phyloP scores from a whole-genome alignment of 768 basidiomycete genomes.

The Trametes villosa region DNA sequence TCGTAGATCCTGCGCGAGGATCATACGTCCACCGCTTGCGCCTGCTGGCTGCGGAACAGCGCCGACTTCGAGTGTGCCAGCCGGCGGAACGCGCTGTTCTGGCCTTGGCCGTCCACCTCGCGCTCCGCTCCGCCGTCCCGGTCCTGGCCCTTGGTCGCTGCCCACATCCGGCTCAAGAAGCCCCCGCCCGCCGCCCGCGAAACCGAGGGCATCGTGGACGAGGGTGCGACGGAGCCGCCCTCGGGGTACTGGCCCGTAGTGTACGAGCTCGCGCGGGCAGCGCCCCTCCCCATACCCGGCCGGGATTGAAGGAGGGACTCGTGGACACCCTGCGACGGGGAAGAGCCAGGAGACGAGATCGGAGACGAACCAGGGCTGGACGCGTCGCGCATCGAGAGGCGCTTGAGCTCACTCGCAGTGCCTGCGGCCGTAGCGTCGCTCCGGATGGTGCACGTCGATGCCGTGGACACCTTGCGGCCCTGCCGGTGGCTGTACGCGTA shows the following conservation, averaged over 20 bases:
- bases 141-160: slow-evolving; percentile 48
- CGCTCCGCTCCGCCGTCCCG: slow-evolving; percentile 27
- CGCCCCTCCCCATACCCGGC: slow-evolving; percentile 29
- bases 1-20: slow-evolving; percentile 5
- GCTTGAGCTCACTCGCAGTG: slow-evolving; percentile 23
- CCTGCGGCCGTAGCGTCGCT: slow-evolving; percentile 28
- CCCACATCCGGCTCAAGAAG: slow-evolving; percentile 79
- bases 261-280: slow-evolving; percentile 32
- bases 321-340: slow-evolving; percentile 31
- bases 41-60: slow-evolving; percentile 41
- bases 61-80: slow-evolving; percentile 51
- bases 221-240: slow-evolving; percentile 6
- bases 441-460: slow-evolving; percentile 42
- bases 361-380: slow-evolving; percentile 6
- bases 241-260: slow-evolving; percentile 1
- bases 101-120: slow-evolving; percentile 28
- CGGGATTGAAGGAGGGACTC: slow-evolving; percentile 16
- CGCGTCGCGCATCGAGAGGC: slow-evolving; percentile 12
- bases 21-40: slow-evolving; percentile 23
- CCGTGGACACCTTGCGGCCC: slow-evolving; percentile 44
- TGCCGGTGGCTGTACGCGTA: slow-evolving; percentile 43
- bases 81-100: slow-evolving; percentile 41
- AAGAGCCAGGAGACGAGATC: slow-evolving; percentile 19
- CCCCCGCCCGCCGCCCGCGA: slow-evolving; percentile 37
- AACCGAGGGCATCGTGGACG: slow-evolving; percentile 31